Base-by-base conservation (phyloP, 2,329 filamentous ascomycete species). In the Cladosporium phlei region DNA sequence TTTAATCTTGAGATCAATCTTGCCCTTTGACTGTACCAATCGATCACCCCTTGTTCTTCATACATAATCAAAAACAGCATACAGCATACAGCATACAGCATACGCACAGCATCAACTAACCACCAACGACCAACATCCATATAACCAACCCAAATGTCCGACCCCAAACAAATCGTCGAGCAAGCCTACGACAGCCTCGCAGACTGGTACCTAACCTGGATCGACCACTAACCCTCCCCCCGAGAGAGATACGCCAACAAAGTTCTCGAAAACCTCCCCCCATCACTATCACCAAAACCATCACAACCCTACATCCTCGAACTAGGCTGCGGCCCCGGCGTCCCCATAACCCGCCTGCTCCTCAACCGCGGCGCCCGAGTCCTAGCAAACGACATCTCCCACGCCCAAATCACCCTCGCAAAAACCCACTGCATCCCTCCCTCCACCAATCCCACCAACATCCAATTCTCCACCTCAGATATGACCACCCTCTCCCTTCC, bases 261-360 rank as follows among this genome's bases (percentile, higher is more conserved):
- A 19, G 48, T 69, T 28, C 55, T 69, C 10, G 21, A 46, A 12
- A 35, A 55, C 12, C 29, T 62, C 1, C 12, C 16, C 4, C 3
- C 32, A 35, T 11, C 32, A 35, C 7, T 16, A 25, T n/a, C 12
- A 25, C n/a, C 12, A 27, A 12, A 16, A 20, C 3, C 14, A 4
- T 29, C 50, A 3, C 17, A 48, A 21, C 12, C 40, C 3, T 22
- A 22, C 5, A 47, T 70, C 14, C 64, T 71, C 5, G 69, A 71
- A 48, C 54, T 71, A 24, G 69, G 69, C 45, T 70, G 67, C 47
- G 69, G 69, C 25, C 61, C 67, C 20, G 68, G 69, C 4, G 49
- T 67, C 1, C 68, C 68, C 8, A 49, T 55, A 10, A 54, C 55
- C 1, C 47, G 51, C 16, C 50, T 56, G 30, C 57, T 65, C 19